A percentile compares a stretch with the other conserved stretches of the same genome.
Evolutionary conservation across 805 yeast species (phyloP).

Genomic region (Saturnispora ahearnii): DNA sequence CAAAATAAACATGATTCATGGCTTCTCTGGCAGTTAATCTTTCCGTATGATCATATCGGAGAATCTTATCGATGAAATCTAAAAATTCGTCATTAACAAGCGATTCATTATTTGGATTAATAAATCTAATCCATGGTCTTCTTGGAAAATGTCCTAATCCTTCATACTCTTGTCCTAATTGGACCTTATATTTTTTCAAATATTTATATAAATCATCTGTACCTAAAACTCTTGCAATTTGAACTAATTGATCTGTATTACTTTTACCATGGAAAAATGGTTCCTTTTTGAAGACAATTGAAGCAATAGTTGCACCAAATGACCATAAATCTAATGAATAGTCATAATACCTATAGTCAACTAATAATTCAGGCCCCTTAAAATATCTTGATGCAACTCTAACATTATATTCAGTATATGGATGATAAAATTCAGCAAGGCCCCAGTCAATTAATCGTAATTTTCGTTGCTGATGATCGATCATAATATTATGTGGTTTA

Average conservation of each 20-base stretch:
- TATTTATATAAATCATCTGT: conserved; percentile 70
- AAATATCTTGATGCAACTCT: conserved; percentile 89
- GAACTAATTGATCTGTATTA: conserved; percentile 84
- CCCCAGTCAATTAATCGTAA: conserved; percentile 93
- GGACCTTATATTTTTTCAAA: conserved; percentile 60
- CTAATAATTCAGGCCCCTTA: conserved; percentile 87
- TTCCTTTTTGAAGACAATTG: conserved; percentile 82
- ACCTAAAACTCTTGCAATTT: conserved; percentile 81
- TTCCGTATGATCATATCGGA: conserved; percentile 82
- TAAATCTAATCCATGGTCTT: conserved; percentile 79
- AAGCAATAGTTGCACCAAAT: conserved; percentile 86
- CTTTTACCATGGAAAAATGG: conserved; percentile 90
- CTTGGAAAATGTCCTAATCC: conserved; percentile 67
- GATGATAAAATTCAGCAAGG: conserved; percentile 86
- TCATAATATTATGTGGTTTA: conserved; percentile 93
- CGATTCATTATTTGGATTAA: conserved; percentile 60
- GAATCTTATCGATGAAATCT: conserved; percentile 70
- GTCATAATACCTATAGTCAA: conserved; percentile 81
- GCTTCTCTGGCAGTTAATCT: conserved; percentile 86
- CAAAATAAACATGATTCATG: conserved; percentile 53
- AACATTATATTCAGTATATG: conserved; percentile 82
- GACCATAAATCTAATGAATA: conserved; percentile 92
- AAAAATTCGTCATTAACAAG: conserved; percentile 63
- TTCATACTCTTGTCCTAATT: conserved; percentile 66
- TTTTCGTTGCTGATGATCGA: conserved; percentile 64